These are phyloP conservation scores for Westerdykella sp. DNA, from an alignment of 2,329 filamentous ascomycete species.

Conservation along the genomic window DNA sequence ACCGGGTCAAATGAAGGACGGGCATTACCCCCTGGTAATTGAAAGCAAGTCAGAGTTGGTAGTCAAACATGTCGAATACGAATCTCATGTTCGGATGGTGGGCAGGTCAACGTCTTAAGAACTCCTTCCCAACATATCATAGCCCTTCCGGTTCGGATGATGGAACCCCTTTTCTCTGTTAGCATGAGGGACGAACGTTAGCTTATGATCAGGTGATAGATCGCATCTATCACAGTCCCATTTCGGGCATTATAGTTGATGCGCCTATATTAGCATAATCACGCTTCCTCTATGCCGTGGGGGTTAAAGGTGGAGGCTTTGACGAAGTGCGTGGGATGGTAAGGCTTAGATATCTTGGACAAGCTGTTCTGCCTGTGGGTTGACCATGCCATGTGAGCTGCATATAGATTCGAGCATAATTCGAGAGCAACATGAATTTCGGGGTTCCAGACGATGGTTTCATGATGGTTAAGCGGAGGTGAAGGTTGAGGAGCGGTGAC, in stretches of 20 bases:
- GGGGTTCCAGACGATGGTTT: too few relatives aligned
- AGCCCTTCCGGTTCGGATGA: too few relatives aligned
- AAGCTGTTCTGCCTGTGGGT: not conserved
- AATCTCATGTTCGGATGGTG: too few relatives aligned
- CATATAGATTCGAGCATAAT: not conserved
- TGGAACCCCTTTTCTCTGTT: too few relatives aligned
- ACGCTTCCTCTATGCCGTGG: constrained; percentile 7
- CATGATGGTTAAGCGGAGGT: too few relatives aligned
- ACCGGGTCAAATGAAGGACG: too few relatives aligned
- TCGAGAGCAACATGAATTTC: not conserved
- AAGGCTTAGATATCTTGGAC: constrained; percentile 1
- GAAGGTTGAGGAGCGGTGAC: too few relatives aligned
- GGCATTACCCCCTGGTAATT: too few relatives aligned
- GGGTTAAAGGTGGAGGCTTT: constrained; percentile 4
- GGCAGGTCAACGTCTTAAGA: too few relatives aligned
- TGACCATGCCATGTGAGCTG: not conserved
- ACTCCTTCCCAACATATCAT: too few relatives aligned
- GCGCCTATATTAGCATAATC: constrained; percentile 18
- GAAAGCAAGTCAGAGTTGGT: too few relatives aligned
- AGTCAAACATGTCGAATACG: too few relatives aligned
- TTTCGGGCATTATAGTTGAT: constrained; percentile 12
- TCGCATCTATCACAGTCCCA: constrained; percentile 5
- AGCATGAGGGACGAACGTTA: constrained; percentile 6
- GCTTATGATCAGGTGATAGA: constrained; percentile 3
- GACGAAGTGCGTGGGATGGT: not conserved